A percentile compares a stretch with the other conserved stretches of the same genome.
phyloP scores from a whole-genome alignment of 768 basidiomycete genomes.

The Lentinus brumalis region DNA sequence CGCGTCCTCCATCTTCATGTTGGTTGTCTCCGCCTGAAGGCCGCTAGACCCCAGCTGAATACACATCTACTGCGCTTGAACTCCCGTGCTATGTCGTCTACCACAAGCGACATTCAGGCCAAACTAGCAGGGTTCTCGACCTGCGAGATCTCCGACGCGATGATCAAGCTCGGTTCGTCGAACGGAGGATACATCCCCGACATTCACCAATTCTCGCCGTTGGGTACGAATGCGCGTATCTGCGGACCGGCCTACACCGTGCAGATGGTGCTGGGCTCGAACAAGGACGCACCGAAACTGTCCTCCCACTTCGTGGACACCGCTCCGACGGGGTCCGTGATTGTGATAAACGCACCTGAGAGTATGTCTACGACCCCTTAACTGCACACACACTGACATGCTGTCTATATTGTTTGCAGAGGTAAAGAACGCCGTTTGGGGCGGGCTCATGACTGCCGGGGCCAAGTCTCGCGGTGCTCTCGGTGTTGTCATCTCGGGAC shows the following conservation, averaged over 20 bases:
- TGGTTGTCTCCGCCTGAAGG: not conserved
- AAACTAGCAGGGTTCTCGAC: constrained; percentile 53
- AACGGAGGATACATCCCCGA: constrained; percentile 85
- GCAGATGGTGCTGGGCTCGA: constrained; percentile 66
- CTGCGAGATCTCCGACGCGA: constrained; percentile 88
- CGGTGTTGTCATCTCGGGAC: constrained; percentile 82
- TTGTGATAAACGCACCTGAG: constrained; percentile 75
- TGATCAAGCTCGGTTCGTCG: constrained; percentile 72
- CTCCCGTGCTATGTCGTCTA: constrained; percentile 25
- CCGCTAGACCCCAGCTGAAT: not conserved
- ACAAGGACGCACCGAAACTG: constrained; percentile 63
- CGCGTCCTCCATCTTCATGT: not conserved
- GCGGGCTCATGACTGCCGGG: constrained; percentile 88
- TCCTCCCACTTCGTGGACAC: constrained; percentile 83
- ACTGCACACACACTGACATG: not conserved
- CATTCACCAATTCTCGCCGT: constrained; percentile 57
- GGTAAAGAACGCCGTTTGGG: constrained; percentile 85
- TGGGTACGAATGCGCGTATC: constrained; percentile 41
- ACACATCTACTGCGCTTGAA: not conserved
- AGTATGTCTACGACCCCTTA: constrained; percentile 42
- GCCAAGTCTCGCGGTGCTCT: constrained; percentile 68
- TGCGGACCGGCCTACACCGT: constrained; percentile 90
- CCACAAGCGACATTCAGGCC: constrained; percentile 9
- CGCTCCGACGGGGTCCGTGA: constrained; percentile 60
- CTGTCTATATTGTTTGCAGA: too few species aligned